Evolutionary conservation across 805 yeast species (phyloP).

Genomic region (Cyberlindnera mycetangii): DNA sequence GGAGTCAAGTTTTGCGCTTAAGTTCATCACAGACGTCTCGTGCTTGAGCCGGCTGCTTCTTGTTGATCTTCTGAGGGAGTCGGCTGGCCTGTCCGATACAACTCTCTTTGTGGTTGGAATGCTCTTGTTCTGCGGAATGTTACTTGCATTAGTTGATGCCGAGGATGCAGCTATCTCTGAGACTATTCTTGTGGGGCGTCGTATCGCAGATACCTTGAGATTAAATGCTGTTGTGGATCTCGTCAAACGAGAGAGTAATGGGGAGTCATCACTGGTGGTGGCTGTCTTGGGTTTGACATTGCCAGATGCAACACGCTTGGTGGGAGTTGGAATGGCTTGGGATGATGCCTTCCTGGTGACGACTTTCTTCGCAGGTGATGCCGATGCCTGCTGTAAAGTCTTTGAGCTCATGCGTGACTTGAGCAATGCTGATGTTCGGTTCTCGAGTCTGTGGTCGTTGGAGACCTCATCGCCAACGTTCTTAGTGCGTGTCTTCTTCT

Average conservation of each 20-base stretch:
- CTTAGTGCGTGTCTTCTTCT: conserved; percentile 4
- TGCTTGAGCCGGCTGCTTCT: conserved; percentile 23
- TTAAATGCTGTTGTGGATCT: conserved; percentile 25
- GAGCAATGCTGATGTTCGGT: conserved; percentile 10
- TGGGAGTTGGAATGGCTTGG: conserved; percentile 9
- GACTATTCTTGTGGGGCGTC: conserved; percentile 1
- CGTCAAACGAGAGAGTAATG: conserved; percentile 24
- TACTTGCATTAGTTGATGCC: neutral
- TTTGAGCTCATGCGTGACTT: conserved; percentile 4
- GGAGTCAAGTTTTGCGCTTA: conserved; percentile 5
- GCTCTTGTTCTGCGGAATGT: conserved; percentile 10
- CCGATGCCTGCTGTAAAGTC: neutral
- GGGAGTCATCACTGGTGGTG: conserved; percentile 16
- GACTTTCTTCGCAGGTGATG: conserved; percentile 5
- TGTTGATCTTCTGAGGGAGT: conserved; percentile 14
- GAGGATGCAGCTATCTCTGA: conserved; percentile 6
- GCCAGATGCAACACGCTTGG: conserved; percentile 13
- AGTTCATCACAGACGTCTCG: conserved; percentile 16
- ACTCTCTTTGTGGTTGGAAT: conserved; percentile 12
- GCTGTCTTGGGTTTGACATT: conserved; percentile 2
- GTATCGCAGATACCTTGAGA: conserved; percentile 9
- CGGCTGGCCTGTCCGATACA: conserved; percentile 14
- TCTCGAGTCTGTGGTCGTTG: neutral
- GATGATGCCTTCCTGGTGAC: conserved; percentile 8
- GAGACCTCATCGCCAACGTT: neutral